Evolutionary conservation across 345 rosid species (phyloP).

Genomic region (Euphorbia pulcherrima): DNA sequence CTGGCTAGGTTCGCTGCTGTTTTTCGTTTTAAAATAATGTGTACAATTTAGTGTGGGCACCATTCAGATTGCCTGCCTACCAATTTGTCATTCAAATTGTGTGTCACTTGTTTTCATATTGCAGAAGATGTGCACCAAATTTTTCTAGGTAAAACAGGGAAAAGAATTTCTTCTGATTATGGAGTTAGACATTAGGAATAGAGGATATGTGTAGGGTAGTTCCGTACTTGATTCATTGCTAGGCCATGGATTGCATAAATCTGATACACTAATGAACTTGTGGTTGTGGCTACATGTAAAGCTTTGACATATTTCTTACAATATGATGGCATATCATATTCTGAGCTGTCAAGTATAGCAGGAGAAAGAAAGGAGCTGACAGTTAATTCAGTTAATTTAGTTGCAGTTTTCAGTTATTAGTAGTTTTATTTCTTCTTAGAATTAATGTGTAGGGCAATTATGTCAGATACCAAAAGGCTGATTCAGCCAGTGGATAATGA

Average conservation of each 20-base stretch:
- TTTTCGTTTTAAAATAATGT: background rate
- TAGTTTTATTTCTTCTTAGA: too few species aligned
- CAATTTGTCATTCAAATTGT: conserved; percentile 1
- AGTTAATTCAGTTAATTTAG: too few species aligned
- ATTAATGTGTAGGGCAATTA: too few species aligned
- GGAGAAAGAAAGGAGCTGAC: too few species aligned
- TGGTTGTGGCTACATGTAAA: conserved; percentile 3
- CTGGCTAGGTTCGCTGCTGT: background rate
- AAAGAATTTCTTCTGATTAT: background rate
- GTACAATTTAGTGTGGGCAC: background rate
- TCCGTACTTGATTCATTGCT: background rate
- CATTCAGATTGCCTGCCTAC: background rate
- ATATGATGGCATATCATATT: background rate
- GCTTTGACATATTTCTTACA: background rate
- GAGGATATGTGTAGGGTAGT: background rate
- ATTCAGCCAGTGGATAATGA: too few species aligned
- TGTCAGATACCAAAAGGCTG: too few species aligned
- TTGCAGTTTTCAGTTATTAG: too few species aligned
- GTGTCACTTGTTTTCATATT: conserved; percentile 6
- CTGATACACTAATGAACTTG: background rate
- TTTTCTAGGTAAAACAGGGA: conserved; percentile 13
- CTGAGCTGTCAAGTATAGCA: too few species aligned
- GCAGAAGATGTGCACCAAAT: conserved; percentile 22
- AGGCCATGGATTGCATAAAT: background rate
- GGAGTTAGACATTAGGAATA: background rate